Conservation (phyloP, 2,329 filamentous ascomycete genomes). For the Aspergillus sp. region DNA sequence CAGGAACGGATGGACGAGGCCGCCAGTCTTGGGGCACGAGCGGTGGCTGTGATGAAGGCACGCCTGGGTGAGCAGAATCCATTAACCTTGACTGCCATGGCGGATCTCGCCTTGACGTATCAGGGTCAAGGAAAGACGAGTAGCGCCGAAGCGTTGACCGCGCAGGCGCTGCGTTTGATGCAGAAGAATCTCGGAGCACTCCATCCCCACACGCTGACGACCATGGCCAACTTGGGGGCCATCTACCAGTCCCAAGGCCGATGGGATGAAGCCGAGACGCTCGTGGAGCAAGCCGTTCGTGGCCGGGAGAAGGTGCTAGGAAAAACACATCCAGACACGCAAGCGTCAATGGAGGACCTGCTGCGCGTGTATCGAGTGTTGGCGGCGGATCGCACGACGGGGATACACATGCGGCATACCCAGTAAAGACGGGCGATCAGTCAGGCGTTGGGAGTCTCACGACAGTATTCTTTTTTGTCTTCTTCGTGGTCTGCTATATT, state of each 20-base stretch:
- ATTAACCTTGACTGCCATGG: slow-evolving; percentile 12
- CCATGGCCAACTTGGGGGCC: slow-evolving; percentile 9
- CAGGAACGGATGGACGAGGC: slow-evolving; percentile 10
- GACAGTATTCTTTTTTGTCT: neutral
- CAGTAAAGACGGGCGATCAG: neutral
- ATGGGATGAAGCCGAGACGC: slow-evolving; percentile 11
- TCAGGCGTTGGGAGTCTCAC: neutral
- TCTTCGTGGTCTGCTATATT: neutral
- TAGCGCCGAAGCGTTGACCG: slow-evolving; percentile 6
- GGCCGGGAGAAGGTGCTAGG: slow-evolving; percentile 10
- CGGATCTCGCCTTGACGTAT: slow-evolving; percentile 11
- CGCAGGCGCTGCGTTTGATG: slow-evolving; percentile 11
- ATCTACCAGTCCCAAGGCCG: slow-evolving; percentile 15
- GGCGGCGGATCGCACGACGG: slow-evolving; percentile 5
- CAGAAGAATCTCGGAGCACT: slow-evolving; percentile 1
- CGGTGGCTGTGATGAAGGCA: slow-evolving; percentile 5
- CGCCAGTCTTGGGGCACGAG: slow-evolving; percentile 1
- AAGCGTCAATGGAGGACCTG: slow-evolving; percentile 11
- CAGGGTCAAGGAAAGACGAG: slow-evolving; percentile 5
- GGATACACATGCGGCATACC: neutral
- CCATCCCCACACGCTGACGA: slow-evolving; percentile 12
- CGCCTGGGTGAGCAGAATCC: slow-evolving; percentile 6
- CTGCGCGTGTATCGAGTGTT: slow-evolving; percentile 9
- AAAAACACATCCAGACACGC: slow-evolving; percentile 9
- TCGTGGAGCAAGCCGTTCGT: slow-evolving; percentile 2